Base-by-base conservation (phyloP, 2,329 filamentous ascomycete genomes). In the Xylaria multiplex region DNA sequence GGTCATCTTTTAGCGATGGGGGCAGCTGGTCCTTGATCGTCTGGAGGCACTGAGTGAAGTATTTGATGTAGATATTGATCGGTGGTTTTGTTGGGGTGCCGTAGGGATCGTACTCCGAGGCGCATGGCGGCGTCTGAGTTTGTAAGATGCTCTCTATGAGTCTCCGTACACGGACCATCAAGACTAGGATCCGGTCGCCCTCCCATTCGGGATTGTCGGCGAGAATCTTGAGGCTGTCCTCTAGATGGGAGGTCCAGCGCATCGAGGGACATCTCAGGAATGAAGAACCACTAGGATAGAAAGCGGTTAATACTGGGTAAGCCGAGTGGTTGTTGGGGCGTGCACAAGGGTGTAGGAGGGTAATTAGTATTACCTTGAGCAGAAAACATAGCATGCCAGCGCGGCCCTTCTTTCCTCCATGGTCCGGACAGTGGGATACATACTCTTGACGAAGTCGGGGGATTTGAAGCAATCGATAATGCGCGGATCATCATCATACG, bases 171-270 rank as follows among this genome's bases (percentile, higher is more conserved):
- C 63, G 72, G 7, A 71, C 72, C 56, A 77, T 72, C 1, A 68
- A 52, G 6, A 81, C 79, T 2, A 90, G 78, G 1, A 85, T 70
- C 32, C 79, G 77, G 71, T 90, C 88, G 1, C 81, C 80, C 0
- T 81, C 77, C 27, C 79, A 79, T 62, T 88, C 84, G 7, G 79
- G 79, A 1, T 80, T 76, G 16, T 80, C 76, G 4, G 79, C 77
- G 0, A 90, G 76, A 1, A 80, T 69, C 4, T 80, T 75, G 0
- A 90, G 77, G 42, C 82, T 86, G 42, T 89, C 86, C 35, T 88
- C 86, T 79, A 90, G 83, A 58, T 88, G 82, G 1, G 82, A 70
- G 0, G 83, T 88, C 88, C 88, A 91, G 2, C 78, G 80, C 55
- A 90, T 73, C 5, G 69, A 65, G 30, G 74, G 67, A n/a, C 66